Conservation (phyloP, 805 yeast species). For the Candida stauntonica region DNA sequence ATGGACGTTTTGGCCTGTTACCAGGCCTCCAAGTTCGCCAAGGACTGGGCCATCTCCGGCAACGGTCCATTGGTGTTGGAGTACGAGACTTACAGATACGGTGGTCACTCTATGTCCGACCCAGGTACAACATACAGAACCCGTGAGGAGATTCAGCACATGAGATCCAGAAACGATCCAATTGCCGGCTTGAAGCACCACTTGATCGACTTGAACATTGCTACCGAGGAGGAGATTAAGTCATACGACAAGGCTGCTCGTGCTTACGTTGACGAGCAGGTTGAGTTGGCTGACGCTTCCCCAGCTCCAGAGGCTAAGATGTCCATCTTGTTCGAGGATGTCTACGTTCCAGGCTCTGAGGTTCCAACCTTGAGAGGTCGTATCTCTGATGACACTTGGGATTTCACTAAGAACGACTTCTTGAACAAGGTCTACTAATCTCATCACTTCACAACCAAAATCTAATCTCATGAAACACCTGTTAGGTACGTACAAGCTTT, state of each 20-base stretch:
- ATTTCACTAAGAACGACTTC: slow-evolving; percentile 50
- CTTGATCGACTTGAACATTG: slow-evolving; percentile 75
- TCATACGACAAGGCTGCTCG: slow-evolving; percentile 94
- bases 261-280: slow-evolving; percentile 92
- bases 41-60: slow-evolving; percentile 90
- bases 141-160: slow-evolving; percentile 98
- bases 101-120: slow-evolving; percentile 99
- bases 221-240: slow-evolving; percentile 93
- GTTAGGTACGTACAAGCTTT: too few species aligned
- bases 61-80: slow-evolving; percentile 96
- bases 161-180: slow-evolving; percentile 98
- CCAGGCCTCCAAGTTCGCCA: slow-evolving; percentile 95
- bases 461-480: too few species aligned
- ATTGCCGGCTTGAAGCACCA: slow-evolving; percentile 92
- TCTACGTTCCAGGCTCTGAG: slow-evolving; percentile 92
- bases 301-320: slow-evolving; percentile 95
- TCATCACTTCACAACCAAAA: too few species aligned
- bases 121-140: slow-evolving; percentile 99
- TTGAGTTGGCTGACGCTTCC: slow-evolving; percentile 86
- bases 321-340: slow-evolving; percentile 94
- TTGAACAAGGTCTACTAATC: slow-evolving; percentile 29
- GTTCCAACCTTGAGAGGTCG: slow-evolving; percentile 93
- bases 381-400: slow-evolving; percentile 93
- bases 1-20: slow-evolving; percentile 95
- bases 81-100: slow-evolving; percentile 98